Conservation (phyloP, 1,284 basidiomycete genomes). For the Gymnopus androsaceus region DNA sequence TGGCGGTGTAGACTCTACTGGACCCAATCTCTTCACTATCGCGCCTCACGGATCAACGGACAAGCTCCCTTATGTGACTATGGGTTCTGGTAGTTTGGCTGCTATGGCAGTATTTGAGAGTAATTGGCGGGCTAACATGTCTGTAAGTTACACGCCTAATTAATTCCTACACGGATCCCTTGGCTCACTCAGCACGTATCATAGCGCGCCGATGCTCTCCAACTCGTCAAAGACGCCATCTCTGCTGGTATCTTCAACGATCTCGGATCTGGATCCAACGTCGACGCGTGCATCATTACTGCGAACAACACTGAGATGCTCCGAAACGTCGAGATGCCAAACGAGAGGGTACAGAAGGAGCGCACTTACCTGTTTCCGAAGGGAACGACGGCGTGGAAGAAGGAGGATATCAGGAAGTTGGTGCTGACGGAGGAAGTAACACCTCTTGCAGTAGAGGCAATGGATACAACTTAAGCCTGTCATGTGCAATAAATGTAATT, state of each 20-base stretch:
- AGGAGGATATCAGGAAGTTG: constrained; percentile 72
- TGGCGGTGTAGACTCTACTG: constrained; percentile 93
- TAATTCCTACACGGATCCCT: background rate
- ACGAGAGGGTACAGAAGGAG: constrained; percentile 85
- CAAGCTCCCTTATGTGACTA: constrained; percentile 98
- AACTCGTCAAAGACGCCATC: constrained; percentile 85
- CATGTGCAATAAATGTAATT: background rate
- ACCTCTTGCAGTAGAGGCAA: constrained; percentile 59
- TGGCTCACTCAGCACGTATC: background rate
- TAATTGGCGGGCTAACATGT: constrained; percentile 83
- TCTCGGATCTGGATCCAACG: constrained; percentile 95
- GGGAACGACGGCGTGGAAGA: constrained; percentile 88
- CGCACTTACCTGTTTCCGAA: constrained; percentile 81
- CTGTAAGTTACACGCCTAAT: constrained; percentile 47
- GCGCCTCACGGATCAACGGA: constrained; percentile 97
- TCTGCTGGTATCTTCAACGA: constrained; percentile 99
- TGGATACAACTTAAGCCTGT: constrained; percentile 63
- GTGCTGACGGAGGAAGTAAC: constrained; percentile 74
- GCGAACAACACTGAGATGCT: constrained; percentile 83
- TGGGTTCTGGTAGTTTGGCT: constrained; percentile 95
- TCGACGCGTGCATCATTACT: constrained; percentile 96
- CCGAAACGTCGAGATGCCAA: constrained; percentile 91
- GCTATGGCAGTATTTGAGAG: constrained; percentile 99
- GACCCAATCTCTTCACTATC: constrained; percentile 95
- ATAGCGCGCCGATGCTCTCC: constrained; percentile 82